Evolutionary conservation across 371 early-diverging fungal species (phyloP), one percentile per base, ranked within the genome.

Genomic region (Paraphysoderma sedebokerense): DNA sequence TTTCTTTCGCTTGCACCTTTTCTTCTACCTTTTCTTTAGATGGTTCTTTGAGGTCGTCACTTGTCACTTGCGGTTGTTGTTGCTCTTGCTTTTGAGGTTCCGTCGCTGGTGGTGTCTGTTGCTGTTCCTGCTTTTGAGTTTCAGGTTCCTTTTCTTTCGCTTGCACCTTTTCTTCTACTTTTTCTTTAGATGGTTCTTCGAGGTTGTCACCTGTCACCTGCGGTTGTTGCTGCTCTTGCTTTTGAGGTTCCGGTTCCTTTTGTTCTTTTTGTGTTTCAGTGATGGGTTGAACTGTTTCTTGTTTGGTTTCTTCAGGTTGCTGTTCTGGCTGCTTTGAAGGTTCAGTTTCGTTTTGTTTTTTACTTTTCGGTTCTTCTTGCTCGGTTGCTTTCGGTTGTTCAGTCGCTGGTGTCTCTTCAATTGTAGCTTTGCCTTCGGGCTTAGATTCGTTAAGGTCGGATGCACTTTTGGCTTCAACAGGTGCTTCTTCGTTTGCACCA

Each of bases 11-110:
- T 4, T 9, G 44, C 51, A 34, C 22, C 19, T 65, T 68, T 35
- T 68, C 68, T 51, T 59, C 35, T 2, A 58, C 32, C 5, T 63
- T 38, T 6, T 44, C 38, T 34, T 58, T 53, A 1, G 62, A 44
- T 59, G 49, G 47, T 49, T 54, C 24, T 47, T 53, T 31, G 47
- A 34, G 46, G 51, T 38, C 37, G 41, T 34, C 12, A 54, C 48
- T 50, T 56, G 30, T 17, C 29, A 40, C 45, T 53, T 58, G 61
- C 63, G 35, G 53, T 17, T 30, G 39, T 42, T 33, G 48, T 38
- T 2, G 62, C 42, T 35, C 55, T 61, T 23, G 60, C 63, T 29
- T 62, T 39, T 29, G 66, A 63, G 37, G 59, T 65, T 13, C 66
- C 57, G 4, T 63, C 66, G 17, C 61, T 59, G 44, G 58, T 52